Base-by-base conservation (phyloP, 73 alveolate genomes). In the Tetrahymena elliotti region DNA sequence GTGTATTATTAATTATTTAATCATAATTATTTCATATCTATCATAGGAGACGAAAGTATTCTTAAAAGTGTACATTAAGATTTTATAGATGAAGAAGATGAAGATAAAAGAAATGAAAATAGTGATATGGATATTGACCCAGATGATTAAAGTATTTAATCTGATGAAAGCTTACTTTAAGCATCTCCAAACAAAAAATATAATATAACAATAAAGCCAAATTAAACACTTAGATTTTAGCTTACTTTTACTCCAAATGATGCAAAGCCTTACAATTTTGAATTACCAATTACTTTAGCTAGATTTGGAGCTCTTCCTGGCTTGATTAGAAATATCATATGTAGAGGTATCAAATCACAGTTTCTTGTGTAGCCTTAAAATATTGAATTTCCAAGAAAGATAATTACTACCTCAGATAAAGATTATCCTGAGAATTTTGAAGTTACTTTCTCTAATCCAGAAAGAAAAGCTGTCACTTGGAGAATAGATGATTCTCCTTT, bases 331-430 rank as follows among this genome's bases (percentile, higher is more conserved):
- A 95, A 95, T 11, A 97, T 99, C 3, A 97, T 97, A 35, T 99
- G 99, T 37, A 98, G 98, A 93, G 99, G 99, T 37, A 96, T 99
- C 15, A 98, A 98, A 95, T 99, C 99, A 8, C 93, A 98, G 94
- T 98, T 98, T 96, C 94, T 98, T 27, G 96, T 98, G 94, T 98
- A 97, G 34, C 99, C 99, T 16, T 83, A 97, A 38, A 96, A 88
- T 12, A 96, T 97, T 20, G 97, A 97, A 93, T 98, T 98, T 93
- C 97, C 97, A 35, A 97, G 98, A 94, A 98, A 97, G 52, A 98
- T 97, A 22, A 97, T 98, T 93, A 98, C 99, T 22, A 96, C 98
- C 35, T 97, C 97, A 12, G 98, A 98, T 52, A 98, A 98, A 95
- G 97, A 98, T 54, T 95, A 97, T 35, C 99, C 99, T 8, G 97